These are phyloP conservation scores for Sporothrix variecibatus DNA, from an alignment of 2,329 filamentous ascomycete species.

Conservation along the genomic window DNA sequence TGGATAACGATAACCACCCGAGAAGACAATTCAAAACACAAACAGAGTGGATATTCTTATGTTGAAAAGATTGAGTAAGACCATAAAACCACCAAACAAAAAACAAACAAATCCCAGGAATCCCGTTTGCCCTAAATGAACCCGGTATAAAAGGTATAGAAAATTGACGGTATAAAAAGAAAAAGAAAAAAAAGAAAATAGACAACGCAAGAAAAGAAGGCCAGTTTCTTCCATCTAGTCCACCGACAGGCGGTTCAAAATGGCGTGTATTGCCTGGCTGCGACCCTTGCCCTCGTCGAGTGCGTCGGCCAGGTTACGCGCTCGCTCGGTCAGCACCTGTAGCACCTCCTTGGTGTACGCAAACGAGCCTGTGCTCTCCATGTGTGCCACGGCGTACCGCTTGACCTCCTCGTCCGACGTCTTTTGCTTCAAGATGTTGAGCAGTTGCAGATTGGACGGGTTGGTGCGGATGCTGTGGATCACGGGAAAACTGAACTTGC, in stretches of 20 bases:
- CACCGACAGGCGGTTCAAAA: constrained; percentile 66
- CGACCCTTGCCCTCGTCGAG: constrained; percentile 63
- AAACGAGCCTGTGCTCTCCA: constrained; percentile 89
- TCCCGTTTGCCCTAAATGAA: constrained; percentile 2
- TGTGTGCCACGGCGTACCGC: constrained; percentile 84
- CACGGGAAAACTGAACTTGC: constrained; percentile 94
- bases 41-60: background rate
- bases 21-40: background rate
- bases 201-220: background rate
- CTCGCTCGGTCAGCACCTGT: constrained; percentile 62
- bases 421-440: constrained; percentile 92
- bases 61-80: constrained; percentile 6
- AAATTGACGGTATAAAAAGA: background rate
- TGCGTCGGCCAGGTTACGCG: constrained; percentile 62
- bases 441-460: constrained; percentile 72
- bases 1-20: background rate
- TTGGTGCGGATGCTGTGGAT: constrained; percentile 88
- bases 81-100: background rate
- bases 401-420: constrained; percentile 86
- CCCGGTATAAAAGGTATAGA: background rate
- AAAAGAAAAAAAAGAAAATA: background rate
- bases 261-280: constrained; percentile 61
- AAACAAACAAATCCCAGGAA: background rate
- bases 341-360: constrained; percentile 76
- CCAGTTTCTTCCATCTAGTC: constrained; percentile 23